Percentiles rank a stretch among this genome's conserved stretches.
Evolutionary conservation across 495 filamentous ascomycete genomes (phyloP).

Genomic region (Bombardia bombarda): DNA sequence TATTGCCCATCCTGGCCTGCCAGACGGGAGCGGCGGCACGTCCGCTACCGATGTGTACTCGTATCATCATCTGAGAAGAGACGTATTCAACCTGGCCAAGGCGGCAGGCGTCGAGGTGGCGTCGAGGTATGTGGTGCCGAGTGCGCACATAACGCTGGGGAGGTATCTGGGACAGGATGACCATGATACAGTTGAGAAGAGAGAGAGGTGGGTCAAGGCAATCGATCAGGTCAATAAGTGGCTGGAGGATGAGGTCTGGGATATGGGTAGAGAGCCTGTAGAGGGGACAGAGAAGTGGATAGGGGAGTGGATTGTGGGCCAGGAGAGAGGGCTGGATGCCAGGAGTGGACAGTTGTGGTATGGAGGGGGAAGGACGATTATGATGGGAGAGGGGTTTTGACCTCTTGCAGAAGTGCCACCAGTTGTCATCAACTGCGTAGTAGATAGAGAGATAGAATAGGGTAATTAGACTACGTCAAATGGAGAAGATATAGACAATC

Average conservation of each 20-base stretch:
- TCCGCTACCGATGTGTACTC: conserved; percentile 54
- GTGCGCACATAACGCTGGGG: conserved; percentile 79
- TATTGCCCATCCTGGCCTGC: conserved; percentile 8
- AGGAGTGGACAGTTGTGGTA: conserved; percentile 73
- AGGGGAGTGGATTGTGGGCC: conserved; percentile 65
- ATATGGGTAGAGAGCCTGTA: too few species aligned
- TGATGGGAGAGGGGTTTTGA: conserved; percentile 56
- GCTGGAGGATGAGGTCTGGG: conserved; percentile 62
- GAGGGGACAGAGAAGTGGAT: conserved; percentile 29
- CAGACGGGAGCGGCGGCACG: not conserved
- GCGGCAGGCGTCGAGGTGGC: conserved; percentile 52
- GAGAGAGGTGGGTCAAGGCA: conserved; percentile 49
- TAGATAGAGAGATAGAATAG: too few species aligned
- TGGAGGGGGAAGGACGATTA: conserved; percentile 61
- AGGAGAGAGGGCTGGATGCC: conserved; percentile 66
- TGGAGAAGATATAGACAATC: too few species aligned
- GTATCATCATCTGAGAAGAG: conserved; percentile 83
- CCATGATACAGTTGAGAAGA: conserved; percentile 37
- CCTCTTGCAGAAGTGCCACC: too few species aligned
- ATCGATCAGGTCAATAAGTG: conserved; percentile 72
- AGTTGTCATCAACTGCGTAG: too few species aligned
- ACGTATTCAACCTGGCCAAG: conserved; percentile 56
- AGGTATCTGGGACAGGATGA: conserved; percentile 59
- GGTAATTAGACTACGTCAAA: too few species aligned
- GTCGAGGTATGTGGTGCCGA: conserved; percentile 77